A percentile compares a stretch with the other conserved stretches of the same genome.
These are phyloP conservation scores for Anthracocystis walkeri DNA, from an alignment of 1,284 basidiomycete genomes.

Conservation along the genomic window DNA sequence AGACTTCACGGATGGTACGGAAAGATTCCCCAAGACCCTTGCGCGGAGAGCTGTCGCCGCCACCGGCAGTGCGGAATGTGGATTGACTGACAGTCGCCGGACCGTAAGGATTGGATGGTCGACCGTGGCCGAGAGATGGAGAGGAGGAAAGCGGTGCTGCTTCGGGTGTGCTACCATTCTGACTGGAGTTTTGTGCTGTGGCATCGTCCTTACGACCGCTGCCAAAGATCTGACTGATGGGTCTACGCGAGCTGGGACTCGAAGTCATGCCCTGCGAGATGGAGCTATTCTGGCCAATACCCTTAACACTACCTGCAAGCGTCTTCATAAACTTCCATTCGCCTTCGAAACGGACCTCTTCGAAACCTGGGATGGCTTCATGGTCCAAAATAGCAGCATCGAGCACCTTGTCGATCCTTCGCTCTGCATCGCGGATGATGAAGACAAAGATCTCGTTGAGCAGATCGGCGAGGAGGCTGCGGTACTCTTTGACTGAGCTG, in stretches of 20 bases:
- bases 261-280: constrained; percentile 32
- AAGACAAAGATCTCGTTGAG: constrained; percentile 94
- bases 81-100: constrained; percentile 31
- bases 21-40: constrained; percentile 32
- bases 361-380: constrained; percentile 80
- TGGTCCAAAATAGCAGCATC: constrained; percentile 87
- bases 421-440: constrained; percentile 90
- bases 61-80: constrained; percentile 12
- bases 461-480: constrained; percentile 71
- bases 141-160: constrained; percentile 13
- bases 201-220: constrained; percentile 16
- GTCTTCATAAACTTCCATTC: constrained; percentile 77
- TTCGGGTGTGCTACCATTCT: constrained; percentile 7
- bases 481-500: constrained; percentile 44
- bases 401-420: constrained; percentile 85
- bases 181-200: background rate
- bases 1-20: constrained; percentile 40
- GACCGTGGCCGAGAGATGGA: constrained; percentile 38
- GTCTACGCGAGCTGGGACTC: constrained; percentile 43
- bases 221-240: constrained; percentile 57
- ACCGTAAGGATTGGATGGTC: constrained; percentile 24
- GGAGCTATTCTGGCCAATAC: constrained; percentile 29
- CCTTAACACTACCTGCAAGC: constrained; percentile 61
- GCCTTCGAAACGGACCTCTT: constrained; percentile 89
- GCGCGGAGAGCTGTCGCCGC: constrained; percentile 26